Evolutionary conservation across 176 grass and related monocot genomes (phyloP), one percentile per base, ranked within the genome.

Genomic region (Ananas comosus): DNA sequence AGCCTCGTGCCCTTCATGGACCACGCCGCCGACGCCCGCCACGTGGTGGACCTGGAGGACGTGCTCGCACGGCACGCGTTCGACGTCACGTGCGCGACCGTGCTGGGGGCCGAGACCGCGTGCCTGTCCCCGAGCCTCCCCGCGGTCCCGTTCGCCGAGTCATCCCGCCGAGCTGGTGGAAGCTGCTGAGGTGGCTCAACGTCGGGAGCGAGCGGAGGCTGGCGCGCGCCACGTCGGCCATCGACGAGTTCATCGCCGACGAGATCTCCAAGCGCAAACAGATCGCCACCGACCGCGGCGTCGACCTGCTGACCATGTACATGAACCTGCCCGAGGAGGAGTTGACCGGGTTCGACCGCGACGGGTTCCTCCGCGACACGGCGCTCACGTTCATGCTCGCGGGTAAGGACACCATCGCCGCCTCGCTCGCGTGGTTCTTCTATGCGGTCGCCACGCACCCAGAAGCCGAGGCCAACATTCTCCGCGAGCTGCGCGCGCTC

Each of bases 401-500:
- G 5, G 85, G 85, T 23, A 87, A 87, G 69, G 85, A 87, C 25
- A 80, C 83, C 51, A 12, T 87, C 49, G 80, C 80, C 0, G 72
- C 83, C 54, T 83, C 85, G 0, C 80, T 87, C 13, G 79, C 80
- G 0, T 80, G 80, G 85, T 83, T 87, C 85, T 87, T 87, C 73
- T 83, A 77, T 73, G 83, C 83, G 85, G 80, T 83, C 23, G 76
- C 76, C 80, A 80, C 76, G 69, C 80, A 87, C 69, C 80, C 85
- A 0, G 52, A 76, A 0, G 85, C 83, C 2, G 73, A 87, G 65
- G 65, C 57, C 4, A 83, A 52, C 64, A 87, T 87, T 59, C 65
- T 83, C 10, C 56, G 80, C 50, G 80, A 87, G 77, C 70, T 87
- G 23, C 76, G 63, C 25, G 77, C 13, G 64, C 24, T 58, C 6